Evolutionary conservation across 129 eudicot genomes (phyloP), one percentile per base, ranked within the genome.

Genomic region (Glebionis coronaria): DNA sequence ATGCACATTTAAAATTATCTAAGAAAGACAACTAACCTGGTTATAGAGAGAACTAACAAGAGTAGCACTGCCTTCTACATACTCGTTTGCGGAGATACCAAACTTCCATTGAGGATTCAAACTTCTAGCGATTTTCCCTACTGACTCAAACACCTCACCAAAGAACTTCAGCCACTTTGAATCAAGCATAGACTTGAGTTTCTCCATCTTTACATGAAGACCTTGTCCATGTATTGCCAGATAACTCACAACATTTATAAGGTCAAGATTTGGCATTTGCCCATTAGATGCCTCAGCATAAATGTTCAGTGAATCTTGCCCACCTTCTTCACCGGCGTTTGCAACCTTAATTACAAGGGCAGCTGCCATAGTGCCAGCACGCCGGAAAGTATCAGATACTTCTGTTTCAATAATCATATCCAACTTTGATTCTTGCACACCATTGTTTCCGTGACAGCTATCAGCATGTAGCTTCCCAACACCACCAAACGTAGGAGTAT

Each of bases 231-330:
- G 90, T 14, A 87, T 93, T 27, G 95, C 97, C 73, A 90, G 77
- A 76, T 89, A 89, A 62, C 88, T 84, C 65, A 85, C 95, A 67
- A 90, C 65, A 66, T 87, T 94, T 72, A 94, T 84, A 66, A 94
- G 95, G 71, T 94, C 99, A 45, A 94, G 85, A 81, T 93, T 89
- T 63, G 99, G 99, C 99, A 94, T 94, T 74, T 94, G 99, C 53
- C 97, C 99, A 76, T 94, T 94, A 55, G 97, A 84, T 57, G 99
- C 99, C 82, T 94, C 99, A 40, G 97, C 99, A 79, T 82, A 90
- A 42, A 94, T 87, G 49, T 78, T 84, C 50, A 94, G 77, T 42
- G 78, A 46, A 70, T 94, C 97, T 74, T 76, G 82, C 70, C 76
- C 83, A 18, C 63, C 64, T 12, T 79, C 82, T 38, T 63, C 73